These are phyloP conservation scores for Rhamnella rubrinervis DNA, from an alignment of 331 rosid species.

Conservation along the genomic window DNA sequence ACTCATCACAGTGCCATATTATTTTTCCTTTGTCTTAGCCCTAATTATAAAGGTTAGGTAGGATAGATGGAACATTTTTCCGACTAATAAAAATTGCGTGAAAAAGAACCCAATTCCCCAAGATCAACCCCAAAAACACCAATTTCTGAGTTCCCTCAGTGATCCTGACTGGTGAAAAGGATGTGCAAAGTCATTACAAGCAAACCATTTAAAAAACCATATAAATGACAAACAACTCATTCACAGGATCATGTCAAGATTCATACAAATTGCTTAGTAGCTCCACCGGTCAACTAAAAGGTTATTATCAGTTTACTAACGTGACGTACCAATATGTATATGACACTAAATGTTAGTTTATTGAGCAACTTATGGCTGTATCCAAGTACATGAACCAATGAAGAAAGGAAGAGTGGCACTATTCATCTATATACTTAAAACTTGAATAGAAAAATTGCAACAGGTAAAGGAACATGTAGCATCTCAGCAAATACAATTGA, in stretches of 20 bases:
- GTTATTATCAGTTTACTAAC: conserved; percentile 9
- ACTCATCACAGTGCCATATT: conserved; percentile 22
- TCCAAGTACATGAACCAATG: conserved; percentile 3
- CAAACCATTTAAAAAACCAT: conserved; percentile 14
- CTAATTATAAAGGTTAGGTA: conserved; percentile 37
- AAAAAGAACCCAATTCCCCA: conserved; percentile 1
- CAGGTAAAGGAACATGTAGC: too few relatives aligned
- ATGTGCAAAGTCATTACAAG: conserved; percentile 19
- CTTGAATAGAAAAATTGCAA: too few relatives aligned
- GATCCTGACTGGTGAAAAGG: conserved; percentile 11
- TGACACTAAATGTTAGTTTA: conserved; percentile 6
- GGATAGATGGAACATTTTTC: conserved; percentile 30
- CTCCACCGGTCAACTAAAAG: conserved; percentile 8
- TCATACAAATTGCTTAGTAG: neutral
- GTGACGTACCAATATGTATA: conserved; percentile 2
- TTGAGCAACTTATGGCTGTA: conserved; percentile 12
- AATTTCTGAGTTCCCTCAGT: conserved; percentile 4
- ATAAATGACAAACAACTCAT: neutral
- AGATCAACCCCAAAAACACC: conserved; percentile 8
- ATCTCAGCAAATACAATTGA: too few relatives aligned
- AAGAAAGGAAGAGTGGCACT: neutral
- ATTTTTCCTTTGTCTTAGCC: conserved; percentile 11
- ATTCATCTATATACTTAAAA: too few relatives aligned
- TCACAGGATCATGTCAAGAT: neutral
- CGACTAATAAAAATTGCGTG: conserved; percentile 25